Evolutionary conservation across 2,329 filamentous ascomycete species (phyloP).

Genomic region (Claviceps capensis): DNA sequence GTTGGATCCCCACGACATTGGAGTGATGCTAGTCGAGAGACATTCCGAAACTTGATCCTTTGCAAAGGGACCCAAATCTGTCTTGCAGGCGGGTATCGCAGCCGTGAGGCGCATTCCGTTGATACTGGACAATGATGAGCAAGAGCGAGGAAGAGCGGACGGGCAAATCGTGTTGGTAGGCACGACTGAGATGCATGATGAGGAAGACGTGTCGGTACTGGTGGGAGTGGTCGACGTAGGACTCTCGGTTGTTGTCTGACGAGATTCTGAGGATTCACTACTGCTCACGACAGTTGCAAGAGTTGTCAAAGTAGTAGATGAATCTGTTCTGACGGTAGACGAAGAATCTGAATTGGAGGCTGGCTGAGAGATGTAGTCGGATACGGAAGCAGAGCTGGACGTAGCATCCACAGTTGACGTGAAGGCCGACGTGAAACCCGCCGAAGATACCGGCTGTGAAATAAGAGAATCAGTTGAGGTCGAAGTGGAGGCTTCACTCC

Average conservation of each 20-base stretch:
- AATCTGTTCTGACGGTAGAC: background rate
- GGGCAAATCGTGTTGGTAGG: conserved; percentile 2
- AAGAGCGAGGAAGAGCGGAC: conserved; percentile 1
- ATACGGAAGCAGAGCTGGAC: background rate
- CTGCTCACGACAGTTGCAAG: background rate
- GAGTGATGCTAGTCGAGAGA: background rate
- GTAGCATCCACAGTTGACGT: background rate
- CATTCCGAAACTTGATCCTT: background rate
- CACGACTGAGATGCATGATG: background rate
- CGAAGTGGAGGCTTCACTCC: background rate
- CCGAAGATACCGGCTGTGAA: background rate
- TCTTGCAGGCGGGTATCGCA: background rate
- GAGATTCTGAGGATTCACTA: background rate
- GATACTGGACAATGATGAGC: background rate
- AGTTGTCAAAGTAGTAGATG: background rate
- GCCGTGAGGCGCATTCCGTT: background rate
- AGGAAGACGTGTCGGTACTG: background rate
- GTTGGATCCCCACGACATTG: background rate
- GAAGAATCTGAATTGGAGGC: background rate
- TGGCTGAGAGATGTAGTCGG: background rate
- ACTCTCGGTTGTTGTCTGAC: background rate
- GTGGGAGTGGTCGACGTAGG: background rate
- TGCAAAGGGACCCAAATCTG: conserved; percentile 2
- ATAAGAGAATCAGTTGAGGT: background rate
- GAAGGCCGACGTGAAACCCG: background rate